These are phyloP conservation scores for Camellia sinensis DNA, from an alignment of 148 eudicot genomes.

Conservation along the genomic window DNA sequence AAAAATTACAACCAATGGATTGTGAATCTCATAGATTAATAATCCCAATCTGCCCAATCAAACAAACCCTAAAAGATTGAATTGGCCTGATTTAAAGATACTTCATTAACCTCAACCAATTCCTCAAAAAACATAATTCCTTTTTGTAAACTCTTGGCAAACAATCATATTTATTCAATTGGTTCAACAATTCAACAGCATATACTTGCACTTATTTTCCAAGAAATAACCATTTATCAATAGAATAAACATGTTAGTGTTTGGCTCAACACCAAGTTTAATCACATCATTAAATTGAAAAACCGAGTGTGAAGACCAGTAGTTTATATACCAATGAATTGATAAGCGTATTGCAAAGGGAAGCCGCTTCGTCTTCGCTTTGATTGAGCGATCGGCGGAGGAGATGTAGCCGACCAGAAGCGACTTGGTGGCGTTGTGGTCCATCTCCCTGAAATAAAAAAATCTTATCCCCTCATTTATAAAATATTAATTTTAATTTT, in stretches of 20 bases:
- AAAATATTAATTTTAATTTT: no score
- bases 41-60: no score
- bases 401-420: no score
- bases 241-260: slow-evolving; percentile 58
- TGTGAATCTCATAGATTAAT: no score
- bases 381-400: no score
- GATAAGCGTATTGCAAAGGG: slow-evolving; percentile 49
- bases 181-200: slow-evolving; percentile 49
- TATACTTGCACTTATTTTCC: slow-evolving; percentile 52
- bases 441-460: no score
- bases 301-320: slow-evolving; percentile 35
- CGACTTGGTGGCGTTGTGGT: no score
- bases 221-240: slow-evolving; percentile 69
- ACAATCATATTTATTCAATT: slow-evolving; percentile 48
- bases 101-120: background rate
- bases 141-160: slow-evolving; percentile 26
- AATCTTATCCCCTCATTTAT: no score
- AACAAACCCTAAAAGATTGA: background rate
- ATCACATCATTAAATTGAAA: slow-evolving; percentile 51
- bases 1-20: no score
- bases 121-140: no score
- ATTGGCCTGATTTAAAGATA: background rate
- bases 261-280: slow-evolving; percentile 43
- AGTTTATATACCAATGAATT: slow-evolving; percentile 63
- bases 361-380: slow-evolving; percentile 52